Evolutionary conservation across 2,329 filamentous ascomycete genomes (phyloP).

Genomic region (Nakataea oryzae): DNA sequence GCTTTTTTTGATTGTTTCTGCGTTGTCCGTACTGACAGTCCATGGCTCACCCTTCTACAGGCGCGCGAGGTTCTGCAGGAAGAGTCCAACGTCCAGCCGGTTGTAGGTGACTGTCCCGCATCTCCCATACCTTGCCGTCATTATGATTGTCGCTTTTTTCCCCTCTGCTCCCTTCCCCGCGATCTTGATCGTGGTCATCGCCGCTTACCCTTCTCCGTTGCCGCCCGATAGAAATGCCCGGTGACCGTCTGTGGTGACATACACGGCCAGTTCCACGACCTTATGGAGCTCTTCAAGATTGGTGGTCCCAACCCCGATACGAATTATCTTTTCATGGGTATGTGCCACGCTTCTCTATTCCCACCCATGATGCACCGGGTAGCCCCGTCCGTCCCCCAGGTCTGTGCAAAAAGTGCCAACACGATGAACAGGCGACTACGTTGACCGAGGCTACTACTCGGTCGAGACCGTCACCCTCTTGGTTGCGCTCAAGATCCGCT

Average conservation of each 20-base stretch:
- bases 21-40: not conserved
- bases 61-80: constrained; percentile 94
- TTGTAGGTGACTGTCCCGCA: constrained; percentile 49
- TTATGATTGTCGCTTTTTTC: not conserved
- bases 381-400: not conserved
- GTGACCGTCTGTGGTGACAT: constrained; percentile 99
- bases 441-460: constrained; percentile 97
- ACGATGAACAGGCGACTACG: constrained; percentile 70
- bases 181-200: not conserved
- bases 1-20: not conserved
- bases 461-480: constrained; percentile 96
- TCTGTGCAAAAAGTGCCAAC: not conserved
- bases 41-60: constrained; percentile 29
- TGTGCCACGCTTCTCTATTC: constrained; percentile 17
- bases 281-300: constrained; percentile 99
- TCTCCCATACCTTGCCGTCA: not conserved
- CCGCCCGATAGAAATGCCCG: constrained; percentile 69
- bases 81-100: constrained; percentile 97
- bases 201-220: constrained; percentile 15
- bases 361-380: not conserved
- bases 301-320: constrained; percentile 96
- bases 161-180: not conserved
- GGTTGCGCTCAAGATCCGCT: constrained; percentile 94
- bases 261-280: constrained; percentile 95
- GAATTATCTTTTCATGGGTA: constrained; percentile 99